phyloP scores from a whole-genome alignment of 768 basidiomycete species.

The Basidioascus undulatus region DNA sequence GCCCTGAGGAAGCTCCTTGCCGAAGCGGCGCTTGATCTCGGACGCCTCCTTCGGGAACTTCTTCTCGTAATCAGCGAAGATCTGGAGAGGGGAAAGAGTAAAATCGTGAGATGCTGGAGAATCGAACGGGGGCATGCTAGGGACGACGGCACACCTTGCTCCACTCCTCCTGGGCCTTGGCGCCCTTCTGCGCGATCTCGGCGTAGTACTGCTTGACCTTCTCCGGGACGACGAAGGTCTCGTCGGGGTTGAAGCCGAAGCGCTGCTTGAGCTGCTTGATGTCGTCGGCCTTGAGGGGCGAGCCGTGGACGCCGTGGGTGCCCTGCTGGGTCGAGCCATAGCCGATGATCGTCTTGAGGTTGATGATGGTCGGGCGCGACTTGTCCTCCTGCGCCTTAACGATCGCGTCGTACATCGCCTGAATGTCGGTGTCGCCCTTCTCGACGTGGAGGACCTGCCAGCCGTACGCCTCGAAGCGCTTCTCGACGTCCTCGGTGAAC shows the following conservation, averaged over 20 bases:
- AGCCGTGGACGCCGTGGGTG: conserved; percentile 79
- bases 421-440: conserved; percentile 35
- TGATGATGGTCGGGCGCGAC: conserved; percentile 66
- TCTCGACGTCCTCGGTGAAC: conserved; percentile 81
- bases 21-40: conserved; percentile 62
- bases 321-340: conserved; percentile 82
- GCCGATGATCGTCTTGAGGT: conserved; percentile 71
- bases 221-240: conserved; percentile 52
- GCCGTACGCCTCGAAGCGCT: conserved; percentile 70
- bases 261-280: conserved; percentile 57
- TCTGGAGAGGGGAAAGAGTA: too few species aligned
- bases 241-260: conserved; percentile 53
- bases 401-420: conserved; percentile 53
- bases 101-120: too few species aligned
- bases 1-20: conserved; percentile 53
- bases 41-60: conserved; percentile 65
- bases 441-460: conserved; percentile 58
- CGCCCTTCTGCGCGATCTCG: conserved; percentile 44
- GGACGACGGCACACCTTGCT: too few species aligned
- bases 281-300: conserved; percentile 83
- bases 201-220: conserved; percentile 45
- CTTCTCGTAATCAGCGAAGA: conserved; percentile 41
- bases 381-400: conserved; percentile 47
- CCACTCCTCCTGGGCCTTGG: conserved; percentile 51
- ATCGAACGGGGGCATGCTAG: too few species aligned